Conservation (phyloP, 768 basidiomycete species). For the Kwoniella bestiolae region DNA sequence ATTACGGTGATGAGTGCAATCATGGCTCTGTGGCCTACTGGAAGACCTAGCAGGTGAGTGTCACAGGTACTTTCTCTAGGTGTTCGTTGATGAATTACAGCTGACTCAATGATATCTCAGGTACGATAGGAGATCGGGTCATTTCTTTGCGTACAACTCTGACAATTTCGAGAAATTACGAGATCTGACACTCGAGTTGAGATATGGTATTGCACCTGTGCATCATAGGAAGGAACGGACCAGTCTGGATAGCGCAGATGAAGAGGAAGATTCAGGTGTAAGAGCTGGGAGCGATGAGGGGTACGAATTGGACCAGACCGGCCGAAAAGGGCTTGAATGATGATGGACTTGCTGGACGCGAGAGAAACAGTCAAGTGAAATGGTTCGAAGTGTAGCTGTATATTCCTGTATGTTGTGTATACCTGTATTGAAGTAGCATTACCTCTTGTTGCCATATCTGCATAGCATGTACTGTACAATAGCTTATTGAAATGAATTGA, state of each 20-base stretch:
- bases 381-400: conserved; percentile 21
- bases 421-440: too few species aligned
- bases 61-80: neutral
- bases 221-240: neutral
- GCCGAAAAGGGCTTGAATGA: neutral
- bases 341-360: neutral
- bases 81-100: neutral
- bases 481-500: neutral
- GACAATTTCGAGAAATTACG: conserved; percentile 28
- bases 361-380: neutral
- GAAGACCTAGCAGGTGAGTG: conserved; percentile 5
- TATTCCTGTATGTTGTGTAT: neutral
- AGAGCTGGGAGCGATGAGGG: neutral
- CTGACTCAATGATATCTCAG: neutral
- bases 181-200: conserved; percentile 35
- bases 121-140: conserved; percentile 17
- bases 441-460: neutral
- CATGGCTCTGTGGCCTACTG: conserved; percentile 29
- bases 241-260: neutral
- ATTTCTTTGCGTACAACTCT: conserved; percentile 28
- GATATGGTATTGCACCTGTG: conserved; percentile 18
- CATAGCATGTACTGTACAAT: neutral
- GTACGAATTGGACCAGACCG: neutral
- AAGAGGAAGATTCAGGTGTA: neutral
- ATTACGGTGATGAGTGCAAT: neutral